Base-by-base conservation (phyloP, 345 rosid species). In the Hevea brasiliensis region DNA sequence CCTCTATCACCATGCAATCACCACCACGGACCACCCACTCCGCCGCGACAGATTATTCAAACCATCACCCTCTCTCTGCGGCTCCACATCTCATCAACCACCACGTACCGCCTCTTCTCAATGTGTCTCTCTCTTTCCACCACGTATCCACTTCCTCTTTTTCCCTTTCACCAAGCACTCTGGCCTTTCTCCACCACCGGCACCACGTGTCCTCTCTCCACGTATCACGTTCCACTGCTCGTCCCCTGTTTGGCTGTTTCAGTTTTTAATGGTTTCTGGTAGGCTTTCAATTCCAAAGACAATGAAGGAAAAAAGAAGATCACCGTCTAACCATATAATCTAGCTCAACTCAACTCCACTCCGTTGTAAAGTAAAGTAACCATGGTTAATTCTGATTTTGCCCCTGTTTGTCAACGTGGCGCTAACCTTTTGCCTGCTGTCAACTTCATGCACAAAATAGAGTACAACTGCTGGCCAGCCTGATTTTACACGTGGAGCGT, bases 381-480 rank as follows among this genome's bases (percentile, higher is more conserved):
- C 45, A 32, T 7, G 62, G 62, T 67, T 20, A 1, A 7, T 41
- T 70, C 3, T 11, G 13, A 7, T 8, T 41, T 14, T 21, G n/a
- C 42, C 8, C 37, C 37, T 32, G 61, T 21, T 7, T 61, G 68
- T 35, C 73, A n/a, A 76, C 81, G 73, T 66, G 70, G 40, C 76
- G 11, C n/a, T 3, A 18, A 1, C 29, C 23, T 32, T 65, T 24
- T 11, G 18, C 72, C 65, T 20, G 66, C 71, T 81, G 77, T 74
- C 81, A 72, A 67, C 59, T 61, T 67, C 81, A 62, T 10, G 60
- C 74, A 66, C 76, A 73, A 48, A 61, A 60, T 56, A 50, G 4
- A 23, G 66, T 71, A 44, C 62, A 72, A 47, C 68, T 63, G 51
- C 68, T 59, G 67, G 82, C 77, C 74, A 75, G 80, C 77, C 62